Base-by-base conservation (phyloP, 2,329 filamentous ascomycete genomes). In the Neurospora sp. region DNA sequence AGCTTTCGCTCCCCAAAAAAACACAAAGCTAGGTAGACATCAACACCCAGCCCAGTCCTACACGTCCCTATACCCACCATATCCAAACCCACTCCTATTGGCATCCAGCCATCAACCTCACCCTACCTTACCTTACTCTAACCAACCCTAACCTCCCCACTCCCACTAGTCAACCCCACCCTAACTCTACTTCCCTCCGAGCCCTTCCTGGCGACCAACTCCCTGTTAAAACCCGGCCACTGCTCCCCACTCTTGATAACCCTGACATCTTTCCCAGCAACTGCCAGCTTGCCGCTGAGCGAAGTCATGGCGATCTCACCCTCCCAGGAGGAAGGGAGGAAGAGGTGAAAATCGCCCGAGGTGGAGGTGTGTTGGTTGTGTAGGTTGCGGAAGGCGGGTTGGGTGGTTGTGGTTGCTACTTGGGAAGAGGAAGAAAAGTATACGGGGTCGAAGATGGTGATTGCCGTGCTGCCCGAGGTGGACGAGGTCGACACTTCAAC, bases 311-410 rank as follows among this genome's bases (percentile, higher is more conserved):
- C 72, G 40, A 87, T 76, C 23, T 73, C 72, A 15, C 86, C 86
- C 72, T 83, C 82, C 86, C 86, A 88, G 2, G 80, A 78, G 28
- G 74, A 74, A 0, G 86, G 85, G 73, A 86, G 87, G 17, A 68
- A 71, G 28, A 87, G 77, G 15, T 73, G 74, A 67, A 86, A 73
- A 39, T 75, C 67, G 7, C 84, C 85, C 69, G 82, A 84, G 10
- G 84, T 80, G 52, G 82, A 81, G 28, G 71, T 77, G 77, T 88
- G 85, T 7, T 74, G 72, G 2, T 82, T 80, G 42, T 77, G 73
- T 4, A 88, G 76, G 38, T 77, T 75, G 67, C 77, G 74, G 75
- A 84, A 36, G 33, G 33, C 33, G 33, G 33, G 33, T 7, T 7
- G 33, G 33, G 33, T 1, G 19, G 19, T 19, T 0, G 42, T 43